phyloP scores from a whole-genome alignment of 352 stramenopile genomes.

The Lagenidium giganteum region DNA sequence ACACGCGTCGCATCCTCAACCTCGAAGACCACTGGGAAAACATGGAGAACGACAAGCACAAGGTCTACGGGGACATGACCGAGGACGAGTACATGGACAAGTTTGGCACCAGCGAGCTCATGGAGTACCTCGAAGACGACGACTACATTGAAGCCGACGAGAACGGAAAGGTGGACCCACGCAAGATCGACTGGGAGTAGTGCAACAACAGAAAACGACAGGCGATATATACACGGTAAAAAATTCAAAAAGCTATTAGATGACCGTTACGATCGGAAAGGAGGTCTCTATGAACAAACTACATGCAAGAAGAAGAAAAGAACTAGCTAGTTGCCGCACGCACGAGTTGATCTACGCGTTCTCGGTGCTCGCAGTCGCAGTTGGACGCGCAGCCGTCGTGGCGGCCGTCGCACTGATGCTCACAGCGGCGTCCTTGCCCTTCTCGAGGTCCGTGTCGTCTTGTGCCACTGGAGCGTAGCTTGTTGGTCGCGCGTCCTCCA shows the following conservation, averaged over 20 bases:
- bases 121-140: constrained; percentile 74
- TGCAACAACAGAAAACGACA: constrained; percentile 5
- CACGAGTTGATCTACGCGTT: too few relatives aligned
- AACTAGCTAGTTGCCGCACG: too few relatives aligned
- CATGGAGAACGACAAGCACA: constrained; percentile 81
- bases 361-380: too few relatives aligned
- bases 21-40: constrained; percentile 82
- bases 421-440: constrained; percentile 1
- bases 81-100: constrained; percentile 87
- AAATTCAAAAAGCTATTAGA: too few relatives aligned
- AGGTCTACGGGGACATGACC: constrained; percentile 72
- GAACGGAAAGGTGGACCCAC: constrained; percentile 22
- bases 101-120: constrained; percentile 82
- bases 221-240: too few relatives aligned
- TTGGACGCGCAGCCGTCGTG: constrained; percentile 2
- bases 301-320: too few relatives aligned
- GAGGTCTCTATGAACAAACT: too few relatives aligned
- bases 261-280: too few relatives aligned
- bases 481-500: constrained; percentile 16
- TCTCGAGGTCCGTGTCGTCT: constrained; percentile 7
- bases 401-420: not conserved
- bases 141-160: constrained; percentile 34
- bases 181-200: constrained; percentile 53
- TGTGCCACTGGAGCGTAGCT: constrained; percentile 9
- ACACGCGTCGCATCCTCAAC: constrained; percentile 69